phyloP scores from a whole-genome alignment of 116 monocot species.

The Trichopus zeylanicus region DNA sequence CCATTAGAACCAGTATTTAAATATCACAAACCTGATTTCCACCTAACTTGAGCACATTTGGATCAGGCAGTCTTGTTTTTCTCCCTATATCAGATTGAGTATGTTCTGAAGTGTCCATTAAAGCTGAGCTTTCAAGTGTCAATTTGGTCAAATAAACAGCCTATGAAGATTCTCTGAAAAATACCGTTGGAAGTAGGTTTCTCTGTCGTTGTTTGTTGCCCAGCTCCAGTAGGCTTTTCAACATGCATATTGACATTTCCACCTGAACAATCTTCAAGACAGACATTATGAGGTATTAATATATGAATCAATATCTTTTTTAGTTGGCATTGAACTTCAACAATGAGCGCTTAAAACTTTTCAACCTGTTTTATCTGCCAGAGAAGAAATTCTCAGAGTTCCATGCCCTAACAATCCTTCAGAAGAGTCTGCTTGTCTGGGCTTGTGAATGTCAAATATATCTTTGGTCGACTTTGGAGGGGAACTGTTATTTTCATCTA shows the following conservation, averaged over 20 bases:
- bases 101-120: background rate
- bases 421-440: conserved; percentile 15
- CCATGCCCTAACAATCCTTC: conserved; percentile 13
- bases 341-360: background rate
- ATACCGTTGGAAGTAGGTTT: background rate
- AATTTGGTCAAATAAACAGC: conserved; percentile 1
- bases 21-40: conserved; percentile 8
- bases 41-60: conserved; percentile 2
- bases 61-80: conserved; percentile 3
- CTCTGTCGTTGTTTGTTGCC: background rate
- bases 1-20: background rate
- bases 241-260: background rate
- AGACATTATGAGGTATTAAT: background rate
- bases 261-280: background rate
- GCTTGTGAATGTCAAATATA: conserved; percentile 8
- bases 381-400: conserved; percentile 8
- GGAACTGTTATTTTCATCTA: conserved; percentile 27
- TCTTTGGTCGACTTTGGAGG: conserved; percentile 16
- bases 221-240: conserved; percentile 1
- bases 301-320: conserved; percentile 7
- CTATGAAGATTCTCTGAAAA: conserved; percentile 8
- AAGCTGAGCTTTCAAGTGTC: conserved; percentile 4
- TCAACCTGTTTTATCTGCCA: conserved; percentile 2
- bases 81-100: background rate
- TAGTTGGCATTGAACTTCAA: conserved; percentile 8